Conservation (phyloP, 148 eudicot species). For the Spergularia bocconei region DNA sequence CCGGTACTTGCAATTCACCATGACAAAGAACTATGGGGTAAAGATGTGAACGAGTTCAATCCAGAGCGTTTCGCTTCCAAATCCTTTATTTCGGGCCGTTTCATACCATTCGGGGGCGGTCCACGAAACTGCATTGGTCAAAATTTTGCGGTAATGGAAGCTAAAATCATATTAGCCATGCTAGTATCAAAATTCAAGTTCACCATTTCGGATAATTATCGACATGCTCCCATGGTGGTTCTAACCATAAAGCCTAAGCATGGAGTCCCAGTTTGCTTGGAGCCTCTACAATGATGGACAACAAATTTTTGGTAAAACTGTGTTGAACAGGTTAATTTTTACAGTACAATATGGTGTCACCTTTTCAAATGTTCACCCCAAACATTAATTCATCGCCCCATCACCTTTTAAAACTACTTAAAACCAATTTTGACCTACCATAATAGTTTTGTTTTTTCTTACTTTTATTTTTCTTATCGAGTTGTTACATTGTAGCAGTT, state of each 20-base stretch:
- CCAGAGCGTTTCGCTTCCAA: slow-evolving; percentile 70
- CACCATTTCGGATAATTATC: slow-evolving; percentile 59
- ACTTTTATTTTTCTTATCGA: slow-evolving; percentile 7
- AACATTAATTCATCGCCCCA: too few species aligned
- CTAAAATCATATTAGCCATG: slow-evolving; percentile 80
- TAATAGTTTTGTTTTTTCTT: not conserved
- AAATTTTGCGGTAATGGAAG: slow-evolving; percentile 77
- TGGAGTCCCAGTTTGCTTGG: slow-evolving; percentile 75
- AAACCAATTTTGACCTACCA: slow-evolving; percentile 6
- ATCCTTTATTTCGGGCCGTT: slow-evolving; percentile 53
- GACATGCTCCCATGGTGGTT: slow-evolving; percentile 78
- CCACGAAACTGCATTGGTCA: slow-evolving; percentile 94
- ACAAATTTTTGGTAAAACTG: not conserved
- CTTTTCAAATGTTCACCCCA: too few species aligned
- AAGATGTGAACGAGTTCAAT: slow-evolving; percentile 72
- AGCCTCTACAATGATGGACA: slow-evolving; percentile 36
- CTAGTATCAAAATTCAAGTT: slow-evolving; percentile 57
- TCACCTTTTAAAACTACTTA: too few species aligned
- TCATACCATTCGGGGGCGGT: slow-evolving; percentile 81
- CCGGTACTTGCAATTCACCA: slow-evolving; percentile 92
- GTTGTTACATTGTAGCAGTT: not conserved
- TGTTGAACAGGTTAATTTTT: too few species aligned
- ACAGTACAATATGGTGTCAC: too few species aligned
- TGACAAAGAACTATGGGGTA: slow-evolving; percentile 70
- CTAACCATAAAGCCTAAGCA: slow-evolving; percentile 90